Evolutionary conservation across 164 flowering plant genomes (phyloP), one percentile per base, ranked within the genome.

Genomic region (Berberis thunbergii): DNA sequence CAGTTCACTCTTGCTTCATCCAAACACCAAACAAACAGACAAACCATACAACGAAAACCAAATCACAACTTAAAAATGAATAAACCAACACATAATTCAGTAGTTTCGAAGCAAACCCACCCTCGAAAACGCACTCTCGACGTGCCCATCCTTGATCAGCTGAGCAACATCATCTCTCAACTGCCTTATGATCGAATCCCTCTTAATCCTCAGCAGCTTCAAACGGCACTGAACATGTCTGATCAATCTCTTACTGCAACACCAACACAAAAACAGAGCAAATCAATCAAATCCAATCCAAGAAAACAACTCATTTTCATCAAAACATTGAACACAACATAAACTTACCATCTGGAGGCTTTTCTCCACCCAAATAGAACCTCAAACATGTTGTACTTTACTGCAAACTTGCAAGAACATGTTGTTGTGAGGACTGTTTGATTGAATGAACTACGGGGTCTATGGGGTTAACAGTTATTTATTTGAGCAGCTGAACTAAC

Each of bases 151-250:
- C 65, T 66, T 75, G 76, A 89, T 68, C 7, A 89, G 91, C 78
- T 81, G 73, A 70, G 77, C 83, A 7, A 88, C 46, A 49, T 88
- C 98, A 3, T 77, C 74, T 0, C 82, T 74, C 46, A 79, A 64
- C 3, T 81, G 89, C 59, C 72, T 80, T 54, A 74, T 78, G 10
- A 93, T 81, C 5, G 83, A 67, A 39, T 57, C 43, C 65, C 84
- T 78, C 76, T 88, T 90, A 82, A 72, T 88, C 81, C 77, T 83
- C 67, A 85, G 74, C 44, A 83, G 75, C 78, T 81, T 86, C 2
- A 93, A 71, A 39, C 96, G 87, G 65, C 86, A 76, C 72, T 78
- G 91, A 45, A 78, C 81, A 4, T 65, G 69, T 63, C 72, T 80
- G 43, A 89, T 72, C 82, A 89, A 69, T 49, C 63, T 84, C 82